Evolutionary conservation across 2,329 filamentous ascomycete genomes (phyloP).

Genomic region (Blumeria hordei): DNA sequence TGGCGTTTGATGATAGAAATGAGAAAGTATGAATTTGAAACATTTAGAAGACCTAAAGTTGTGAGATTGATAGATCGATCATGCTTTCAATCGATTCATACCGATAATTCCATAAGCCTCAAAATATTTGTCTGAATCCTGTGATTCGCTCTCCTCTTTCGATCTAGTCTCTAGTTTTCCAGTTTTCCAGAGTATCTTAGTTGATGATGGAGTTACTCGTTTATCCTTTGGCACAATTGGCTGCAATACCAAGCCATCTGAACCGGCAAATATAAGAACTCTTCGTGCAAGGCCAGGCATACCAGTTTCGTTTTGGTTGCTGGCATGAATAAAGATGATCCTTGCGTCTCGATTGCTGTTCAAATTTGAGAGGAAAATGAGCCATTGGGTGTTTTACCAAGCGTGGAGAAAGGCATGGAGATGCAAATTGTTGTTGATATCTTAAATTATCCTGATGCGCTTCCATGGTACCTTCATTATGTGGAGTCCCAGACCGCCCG

Average conservation of each 20-base stretch:
- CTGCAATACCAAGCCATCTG: constrained; percentile 16
- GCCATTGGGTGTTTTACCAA: too few relatives aligned
- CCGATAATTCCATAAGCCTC: constrained; percentile 16
- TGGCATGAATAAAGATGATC: not conserved
- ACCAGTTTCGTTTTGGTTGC: constrained; percentile 6
- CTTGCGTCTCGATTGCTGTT: too few relatives aligned
- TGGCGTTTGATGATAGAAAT: constrained; percentile 68
- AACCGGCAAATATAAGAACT: constrained; percentile 14
- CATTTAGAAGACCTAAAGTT: constrained; percentile 49
- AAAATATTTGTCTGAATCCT: constrained; percentile 10
- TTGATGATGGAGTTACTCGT: constrained; percentile 8
- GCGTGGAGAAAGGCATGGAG: too few relatives aligned
- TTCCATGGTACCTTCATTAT: too few relatives aligned
- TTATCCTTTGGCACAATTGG: constrained; percentile 12
- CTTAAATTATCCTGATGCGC: too few relatives aligned
- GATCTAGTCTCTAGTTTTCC: constrained; percentile 8
- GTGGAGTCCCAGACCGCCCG: too few relatives aligned
- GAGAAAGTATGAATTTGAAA: constrained; percentile 62
- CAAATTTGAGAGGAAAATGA: too few relatives aligned
- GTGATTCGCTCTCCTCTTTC: constrained; percentile 5
- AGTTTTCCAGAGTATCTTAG: constrained; percentile 12
- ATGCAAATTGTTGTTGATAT: too few relatives aligned
- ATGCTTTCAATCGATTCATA: constrained; percentile 5
- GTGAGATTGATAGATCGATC: not conserved
- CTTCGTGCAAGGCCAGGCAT: constrained; percentile 16